A percentile compares a stretch with the other conserved stretches of the same genome.
phyloP scores from a whole-genome alignment of 345 rosid species.

The Eucalyptus brandiana region DNA sequence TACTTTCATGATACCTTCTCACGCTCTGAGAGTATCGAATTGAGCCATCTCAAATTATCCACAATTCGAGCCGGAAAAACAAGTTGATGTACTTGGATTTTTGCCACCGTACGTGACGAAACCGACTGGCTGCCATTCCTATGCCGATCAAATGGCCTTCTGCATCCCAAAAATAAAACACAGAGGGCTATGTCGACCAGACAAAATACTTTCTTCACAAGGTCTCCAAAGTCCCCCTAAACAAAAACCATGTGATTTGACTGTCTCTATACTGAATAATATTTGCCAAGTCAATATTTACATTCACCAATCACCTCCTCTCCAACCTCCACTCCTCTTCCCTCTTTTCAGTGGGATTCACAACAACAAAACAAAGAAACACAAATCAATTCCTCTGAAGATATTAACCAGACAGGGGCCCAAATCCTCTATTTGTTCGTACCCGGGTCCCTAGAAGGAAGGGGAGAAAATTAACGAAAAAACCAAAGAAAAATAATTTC shows the following conservation, averaged over 20 bases:
- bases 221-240: background rate
- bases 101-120: background rate
- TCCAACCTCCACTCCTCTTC: background rate
- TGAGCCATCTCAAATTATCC: background rate
- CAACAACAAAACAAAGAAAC: background rate
- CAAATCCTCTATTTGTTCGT: background rate
- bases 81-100: background rate
- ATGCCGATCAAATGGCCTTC: background rate
- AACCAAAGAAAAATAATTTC: background rate
- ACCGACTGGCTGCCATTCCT: background rate
- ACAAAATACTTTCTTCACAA: background rate
- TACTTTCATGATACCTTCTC: background rate
- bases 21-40: background rate
- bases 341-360: background rate
- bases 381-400: background rate
- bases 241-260: background rate
- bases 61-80: background rate
- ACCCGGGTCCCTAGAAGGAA: background rate
- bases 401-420: background rate
- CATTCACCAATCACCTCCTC: background rate
- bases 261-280: background rate
- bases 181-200: background rate
- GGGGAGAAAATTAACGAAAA: background rate
- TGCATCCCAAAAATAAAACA: background rate
- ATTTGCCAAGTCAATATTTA: constrained; percentile 3